Evolutionary conservation across 2,329 filamentous ascomycete genomes (phyloP).

Genomic region (Neofusicoccum umdonicola): DNA sequence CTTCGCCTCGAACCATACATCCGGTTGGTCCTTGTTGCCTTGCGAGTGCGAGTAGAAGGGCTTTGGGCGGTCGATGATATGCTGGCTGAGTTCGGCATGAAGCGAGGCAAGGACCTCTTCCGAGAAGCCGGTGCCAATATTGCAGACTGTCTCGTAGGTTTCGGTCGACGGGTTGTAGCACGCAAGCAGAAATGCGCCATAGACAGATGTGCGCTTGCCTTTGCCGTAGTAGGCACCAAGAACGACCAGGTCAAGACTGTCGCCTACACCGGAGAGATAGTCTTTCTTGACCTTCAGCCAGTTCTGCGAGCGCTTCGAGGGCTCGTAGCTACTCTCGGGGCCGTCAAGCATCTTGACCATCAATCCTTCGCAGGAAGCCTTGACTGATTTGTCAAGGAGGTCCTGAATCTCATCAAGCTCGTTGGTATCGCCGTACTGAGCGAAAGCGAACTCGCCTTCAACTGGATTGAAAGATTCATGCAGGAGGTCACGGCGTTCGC

Average conservation of each 20-base stretch:
- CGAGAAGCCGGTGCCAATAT: slow-evolving; percentile 96
- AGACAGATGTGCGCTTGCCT: slow-evolving; percentile 92
- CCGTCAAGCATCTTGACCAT: slow-evolving; percentile 99
- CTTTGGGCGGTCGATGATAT: slow-evolving; percentile 85
- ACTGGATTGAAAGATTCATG: slow-evolving; percentile 69
- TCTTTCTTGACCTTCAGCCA: slow-evolving; percentile 99
- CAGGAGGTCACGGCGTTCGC: slow-evolving; percentile 77
- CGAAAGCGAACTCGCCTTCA: slow-evolving; percentile 90
- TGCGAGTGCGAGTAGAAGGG: slow-evolving; percentile 88
- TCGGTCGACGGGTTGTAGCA: slow-evolving; percentile 83
- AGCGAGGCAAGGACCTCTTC: slow-evolving; percentile 91
- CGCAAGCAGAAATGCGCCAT: slow-evolving; percentile 91
- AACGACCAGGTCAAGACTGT: slow-evolving; percentile 94
- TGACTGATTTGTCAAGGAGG: slow-evolving; percentile 91
- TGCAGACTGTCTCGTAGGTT: slow-evolving; percentile 92
- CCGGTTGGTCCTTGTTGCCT: slow-evolving; percentile 87
- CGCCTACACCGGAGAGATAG: slow-evolving; percentile 88
- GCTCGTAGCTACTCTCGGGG: slow-evolving; percentile 88
- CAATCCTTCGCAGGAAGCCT: slow-evolving; percentile 91
- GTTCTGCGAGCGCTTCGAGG: slow-evolving; percentile 91
- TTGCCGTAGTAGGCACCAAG: slow-evolving; percentile 91
- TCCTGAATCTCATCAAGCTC: slow-evolving; percentile 91
- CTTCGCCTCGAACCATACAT: slow-evolving; percentile 96
- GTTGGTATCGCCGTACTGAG: slow-evolving; percentile 79
- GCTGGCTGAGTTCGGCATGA: slow-evolving; percentile 69